phyloP scores from a whole-genome alignment of 73 alveolate genomes.

The Paramecium tetraurelia region DNA sequence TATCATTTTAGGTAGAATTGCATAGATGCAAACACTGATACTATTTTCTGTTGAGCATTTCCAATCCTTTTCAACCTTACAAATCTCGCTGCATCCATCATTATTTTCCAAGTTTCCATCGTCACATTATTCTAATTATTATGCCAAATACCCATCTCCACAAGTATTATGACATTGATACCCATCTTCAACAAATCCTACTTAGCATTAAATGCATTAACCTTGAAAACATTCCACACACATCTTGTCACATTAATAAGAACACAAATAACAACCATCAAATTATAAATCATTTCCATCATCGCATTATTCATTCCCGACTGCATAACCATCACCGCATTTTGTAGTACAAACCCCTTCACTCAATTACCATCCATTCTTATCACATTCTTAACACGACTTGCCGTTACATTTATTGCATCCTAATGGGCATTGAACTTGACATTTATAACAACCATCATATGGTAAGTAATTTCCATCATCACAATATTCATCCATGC shows the following conservation, averaged over 20 bases:
- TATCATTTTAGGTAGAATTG: not conserved
- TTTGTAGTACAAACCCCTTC: not conserved
- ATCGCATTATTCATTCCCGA: not conserved
- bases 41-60: not conserved
- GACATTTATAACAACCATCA: not conserved
- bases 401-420: not conserved
- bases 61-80: not conserved
- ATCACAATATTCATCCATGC: not conserved
- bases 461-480: not conserved
- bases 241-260: not conserved
- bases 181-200: not conserved
- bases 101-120: not conserved
- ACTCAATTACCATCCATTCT: not conserved
- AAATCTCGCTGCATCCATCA: not conserved
- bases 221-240: not conserved
- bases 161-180: not conserved
- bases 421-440: not conserved
- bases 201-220: not conserved
- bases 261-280: not conserved
- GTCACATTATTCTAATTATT: not conserved
- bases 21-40: not conserved
- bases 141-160: not conserved
- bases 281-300: not conserved
- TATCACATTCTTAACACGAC: not conserved
- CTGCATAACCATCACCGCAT: not conserved